These are phyloP conservation scores for Diaporthe citriasiana DNA, from an alignment of 2,329 filamentous ascomycete genomes.

Conservation along the genomic window DNA sequence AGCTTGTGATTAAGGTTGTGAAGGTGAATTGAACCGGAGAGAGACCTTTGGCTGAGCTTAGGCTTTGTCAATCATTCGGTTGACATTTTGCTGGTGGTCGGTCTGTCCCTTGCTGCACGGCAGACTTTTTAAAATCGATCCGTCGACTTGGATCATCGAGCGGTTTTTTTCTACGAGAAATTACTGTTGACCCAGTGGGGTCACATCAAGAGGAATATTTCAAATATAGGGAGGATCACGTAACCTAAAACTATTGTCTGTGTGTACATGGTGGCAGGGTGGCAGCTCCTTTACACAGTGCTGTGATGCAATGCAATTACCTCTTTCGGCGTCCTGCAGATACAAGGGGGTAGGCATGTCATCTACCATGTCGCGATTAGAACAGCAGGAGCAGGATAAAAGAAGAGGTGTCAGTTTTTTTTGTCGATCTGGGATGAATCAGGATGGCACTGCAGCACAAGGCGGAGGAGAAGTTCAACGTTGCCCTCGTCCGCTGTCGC, in stretches of 20 bases:
- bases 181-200: no score
- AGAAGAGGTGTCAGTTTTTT: slow-evolving; percentile 16
- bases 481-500: neutral
- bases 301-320: slow-evolving; percentile 2
- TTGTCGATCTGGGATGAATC: slow-evolving; percentile 14
- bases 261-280: neutral
- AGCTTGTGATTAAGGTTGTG: no score
- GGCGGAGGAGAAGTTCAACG: neutral
- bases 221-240: no score
- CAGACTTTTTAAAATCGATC: no score
- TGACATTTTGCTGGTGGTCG: no score
- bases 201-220: no score
- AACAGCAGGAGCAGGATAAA: neutral
- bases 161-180: no score
- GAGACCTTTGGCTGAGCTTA: no score
- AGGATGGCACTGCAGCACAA: slow-evolving; percentile 15
- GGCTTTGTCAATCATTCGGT: no score
- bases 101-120: no score
- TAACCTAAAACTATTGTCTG: neutral
- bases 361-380: slow-evolving; percentile 10
- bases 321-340: slow-evolving; percentile 24
- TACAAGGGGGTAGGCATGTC: neutral
- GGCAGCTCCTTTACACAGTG: neutral
- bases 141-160: no score
- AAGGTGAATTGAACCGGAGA: no score